phyloP scores from a whole-genome alignment of 768 basidiomycete species.

The Agaricus bisporus region DNA sequence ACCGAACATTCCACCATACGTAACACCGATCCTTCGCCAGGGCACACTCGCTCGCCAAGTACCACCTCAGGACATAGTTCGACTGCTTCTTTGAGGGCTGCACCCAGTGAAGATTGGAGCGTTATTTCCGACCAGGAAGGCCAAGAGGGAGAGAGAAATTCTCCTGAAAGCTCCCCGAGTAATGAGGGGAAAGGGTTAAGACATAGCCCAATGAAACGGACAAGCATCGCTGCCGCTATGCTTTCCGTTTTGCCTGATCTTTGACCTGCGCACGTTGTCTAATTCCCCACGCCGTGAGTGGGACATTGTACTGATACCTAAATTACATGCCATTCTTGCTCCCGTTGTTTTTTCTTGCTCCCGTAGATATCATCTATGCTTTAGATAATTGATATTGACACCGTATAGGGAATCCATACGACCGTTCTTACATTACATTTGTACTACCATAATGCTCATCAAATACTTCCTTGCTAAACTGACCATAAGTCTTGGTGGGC shows the following conservation, averaged over 20 bases:
- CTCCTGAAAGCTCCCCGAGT: slow-evolving; percentile 47
- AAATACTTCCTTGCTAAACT: slow-evolving; percentile 83
- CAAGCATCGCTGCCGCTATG: slow-evolving; percentile 55
- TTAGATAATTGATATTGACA: slow-evolving; percentile 1
- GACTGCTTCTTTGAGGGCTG: slow-evolving; percentile 43
- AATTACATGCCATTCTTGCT: background rate
- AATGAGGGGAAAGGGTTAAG: slow-evolving; percentile 31
- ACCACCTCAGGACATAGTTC: slow-evolving; percentile 51
- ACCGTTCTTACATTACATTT: slow-evolving; percentile 13
- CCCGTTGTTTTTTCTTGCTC: background rate
- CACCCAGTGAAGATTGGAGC: slow-evolving; percentile 81
- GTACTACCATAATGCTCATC: slow-evolving; percentile 40
- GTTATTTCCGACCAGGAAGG: slow-evolving; percentile 72
- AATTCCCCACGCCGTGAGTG: slow-evolving; percentile 14
- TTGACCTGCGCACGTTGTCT: slow-evolving; percentile 37
- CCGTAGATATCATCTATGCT: slow-evolving; percentile 1
- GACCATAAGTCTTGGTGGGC: slow-evolving; percentile 71
- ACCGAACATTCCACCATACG: slow-evolving; percentile 33
- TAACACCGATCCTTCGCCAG: slow-evolving; percentile 17
- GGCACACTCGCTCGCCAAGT: slow-evolving; percentile 21
- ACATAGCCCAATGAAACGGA: slow-evolving; percentile 45
- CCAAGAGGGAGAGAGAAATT: slow-evolving; percentile 36
- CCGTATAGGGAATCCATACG: background rate
- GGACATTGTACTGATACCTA: background rate
- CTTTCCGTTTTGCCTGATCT: slow-evolving; percentile 56